A percentile compares a stretch with the other conserved stretches of the same genome.
These are phyloP conservation scores for Trypanosomatidae sp. DNA, from an alignment of 208 protist species.

Conservation along the genomic window DNA sequence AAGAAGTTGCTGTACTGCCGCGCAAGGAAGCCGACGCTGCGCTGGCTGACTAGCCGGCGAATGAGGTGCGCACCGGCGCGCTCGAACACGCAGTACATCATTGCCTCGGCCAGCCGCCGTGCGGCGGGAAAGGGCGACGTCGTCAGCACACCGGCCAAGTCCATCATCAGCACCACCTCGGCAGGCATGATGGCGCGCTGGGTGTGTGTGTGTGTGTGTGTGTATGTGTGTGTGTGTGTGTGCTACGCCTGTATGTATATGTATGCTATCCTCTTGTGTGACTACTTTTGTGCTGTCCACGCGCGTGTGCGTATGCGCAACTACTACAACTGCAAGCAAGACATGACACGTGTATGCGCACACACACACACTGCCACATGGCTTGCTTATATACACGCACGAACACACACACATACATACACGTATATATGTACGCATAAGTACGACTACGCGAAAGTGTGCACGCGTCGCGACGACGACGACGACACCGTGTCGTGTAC, in stretches of 20 bases:
- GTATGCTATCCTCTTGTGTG: not conserved
- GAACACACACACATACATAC: no score
- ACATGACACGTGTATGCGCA: no score
- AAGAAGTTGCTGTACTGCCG: constrained; percentile 64
- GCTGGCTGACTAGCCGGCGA: constrained; percentile 11
- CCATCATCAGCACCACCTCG: constrained; percentile 71
- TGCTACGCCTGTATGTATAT: not conserved
- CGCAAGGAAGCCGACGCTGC: constrained; percentile 28
- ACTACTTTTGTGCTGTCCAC: not conserved
- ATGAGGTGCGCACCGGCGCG: constrained; percentile 38
- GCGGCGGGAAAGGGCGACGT: constrained; percentile 48
- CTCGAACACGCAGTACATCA: constrained; percentile 66
- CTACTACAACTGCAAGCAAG: no score
- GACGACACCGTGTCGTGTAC: no score
- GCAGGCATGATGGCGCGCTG: constrained; percentile 36
- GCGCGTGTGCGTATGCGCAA: no score
- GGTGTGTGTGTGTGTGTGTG: not conserved
- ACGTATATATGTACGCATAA: no score
- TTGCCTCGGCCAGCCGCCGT: constrained; percentile 42
- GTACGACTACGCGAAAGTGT: no score
- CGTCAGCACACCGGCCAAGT: constrained; percentile 50
- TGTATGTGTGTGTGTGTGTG: constrained; percentile 2
- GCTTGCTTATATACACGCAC: no score
- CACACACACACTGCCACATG: no score
- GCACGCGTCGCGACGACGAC: no score